Evolutionary conservation across 2,329 filamentous ascomycete species (phyloP).

Genomic region (Venturia carpophila): DNA sequence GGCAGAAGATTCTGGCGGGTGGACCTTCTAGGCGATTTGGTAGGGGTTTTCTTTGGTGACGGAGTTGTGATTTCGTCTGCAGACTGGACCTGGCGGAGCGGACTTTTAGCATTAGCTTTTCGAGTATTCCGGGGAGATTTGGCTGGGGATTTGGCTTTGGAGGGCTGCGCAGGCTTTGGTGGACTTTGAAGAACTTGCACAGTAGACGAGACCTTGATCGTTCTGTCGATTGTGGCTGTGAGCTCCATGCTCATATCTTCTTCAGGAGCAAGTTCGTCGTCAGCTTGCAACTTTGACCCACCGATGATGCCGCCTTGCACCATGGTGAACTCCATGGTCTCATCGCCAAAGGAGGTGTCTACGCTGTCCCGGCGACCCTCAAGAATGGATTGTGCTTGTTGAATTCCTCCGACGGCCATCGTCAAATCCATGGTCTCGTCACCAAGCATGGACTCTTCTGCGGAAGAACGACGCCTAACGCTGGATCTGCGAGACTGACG

Average conservation of each 20-base stretch:
- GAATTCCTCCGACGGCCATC: constrained; percentile 32
- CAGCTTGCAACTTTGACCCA: constrained; percentile 22
- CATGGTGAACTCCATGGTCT: constrained; percentile 35
- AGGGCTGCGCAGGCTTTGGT: neutral
- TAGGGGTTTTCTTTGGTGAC: constrained; percentile 9
- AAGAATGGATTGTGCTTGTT: constrained; percentile 23
- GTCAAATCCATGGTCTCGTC: constrained; percentile 36
- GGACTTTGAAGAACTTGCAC: constrained; percentile 21
- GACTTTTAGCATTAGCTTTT: neutral
- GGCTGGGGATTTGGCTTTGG: constrained; percentile 12
- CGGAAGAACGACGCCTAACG: constrained; percentile 15
- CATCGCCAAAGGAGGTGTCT: constrained; percentile 22
- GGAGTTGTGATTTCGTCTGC: constrained; percentile 10
- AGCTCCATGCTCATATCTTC: constrained; percentile 48
- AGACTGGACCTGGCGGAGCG: neutral
- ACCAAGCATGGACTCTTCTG: constrained; percentile 17
- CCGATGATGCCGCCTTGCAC: constrained; percentile 29
- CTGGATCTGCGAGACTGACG: constrained; percentile 18
- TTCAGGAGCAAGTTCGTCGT: constrained; percentile 22
- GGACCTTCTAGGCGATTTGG: constrained; percentile 16
- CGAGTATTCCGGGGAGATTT: constrained; percentile 1
- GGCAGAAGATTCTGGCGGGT: constrained; percentile 15
- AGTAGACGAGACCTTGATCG: constrained; percentile 37
- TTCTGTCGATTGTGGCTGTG: constrained; percentile 40
- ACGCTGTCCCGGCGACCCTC: constrained; percentile 24